A percentile compares a stretch with the other conserved stretches of the same genome.
These are phyloP conservation scores for Chrysosphaeria jannelii DNA, from an alignment of 2,329 filamentous ascomycete genomes.

Conservation along the genomic window DNA sequence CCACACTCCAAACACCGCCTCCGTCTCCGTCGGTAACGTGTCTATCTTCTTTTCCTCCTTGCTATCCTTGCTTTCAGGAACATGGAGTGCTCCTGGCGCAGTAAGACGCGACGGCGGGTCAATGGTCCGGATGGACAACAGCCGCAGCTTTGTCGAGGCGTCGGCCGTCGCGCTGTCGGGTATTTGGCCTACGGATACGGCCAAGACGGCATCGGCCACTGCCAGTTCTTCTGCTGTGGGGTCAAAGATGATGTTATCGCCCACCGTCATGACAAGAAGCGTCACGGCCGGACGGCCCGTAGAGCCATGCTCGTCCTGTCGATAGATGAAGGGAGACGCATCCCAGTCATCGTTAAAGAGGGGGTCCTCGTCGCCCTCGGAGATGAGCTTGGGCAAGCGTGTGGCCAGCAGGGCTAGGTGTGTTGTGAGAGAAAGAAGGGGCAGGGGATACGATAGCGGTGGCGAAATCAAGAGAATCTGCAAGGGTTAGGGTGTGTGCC, in stretches of 20 bases:
- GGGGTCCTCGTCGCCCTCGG: conserved; percentile 78
- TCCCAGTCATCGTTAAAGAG: conserved; percentile 98
- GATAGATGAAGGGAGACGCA: conserved; percentile 48
- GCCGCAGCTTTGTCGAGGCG: conserved; percentile 15
- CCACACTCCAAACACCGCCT: conserved; percentile 48
- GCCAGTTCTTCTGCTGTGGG: conserved; percentile 74
- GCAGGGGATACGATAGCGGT: conserved; percentile 73
- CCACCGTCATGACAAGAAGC: conserved; percentile 63
- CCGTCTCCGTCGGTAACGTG: conserved; percentile 15
- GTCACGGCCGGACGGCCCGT: conserved; percentile 49
- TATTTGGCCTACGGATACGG: conserved; percentile 41
- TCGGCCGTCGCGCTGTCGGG: conserved; percentile 3
- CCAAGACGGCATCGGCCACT: conserved; percentile 69
- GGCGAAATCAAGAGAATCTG: conserved; percentile 83
- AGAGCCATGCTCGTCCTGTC: conserved; percentile 9
- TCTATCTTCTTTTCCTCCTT: conserved; percentile 10
- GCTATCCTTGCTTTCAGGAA: conserved; percentile 29
- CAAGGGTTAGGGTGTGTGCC: not conserved
- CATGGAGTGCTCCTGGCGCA: conserved; percentile 36
- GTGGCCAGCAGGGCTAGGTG: conserved; percentile 80
- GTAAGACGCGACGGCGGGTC: conserved; percentile 47
- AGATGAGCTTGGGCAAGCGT: conserved; percentile 56
- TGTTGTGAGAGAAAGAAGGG: conserved; percentile 70
- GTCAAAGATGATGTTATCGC: conserved; percentile 78
- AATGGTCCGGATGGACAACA: conserved; percentile 41